These are phyloP conservation scores for Malassezia psittaci DNA, from an alignment of 1,284 basidiomycete genomes.

Conservation along the genomic window DNA sequence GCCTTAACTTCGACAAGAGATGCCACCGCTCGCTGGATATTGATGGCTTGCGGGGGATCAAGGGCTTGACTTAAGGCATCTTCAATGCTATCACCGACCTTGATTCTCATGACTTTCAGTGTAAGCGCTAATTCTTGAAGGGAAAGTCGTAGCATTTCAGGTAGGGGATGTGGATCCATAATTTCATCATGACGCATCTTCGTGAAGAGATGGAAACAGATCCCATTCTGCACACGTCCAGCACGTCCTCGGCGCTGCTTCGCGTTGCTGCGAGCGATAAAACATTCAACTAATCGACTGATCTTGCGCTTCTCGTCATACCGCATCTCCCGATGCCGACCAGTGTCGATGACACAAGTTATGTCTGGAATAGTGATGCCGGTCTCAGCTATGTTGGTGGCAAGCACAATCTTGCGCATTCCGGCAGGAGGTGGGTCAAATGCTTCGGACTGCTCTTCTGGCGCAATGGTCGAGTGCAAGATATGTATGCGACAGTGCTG, in stretches of 20 bases:
- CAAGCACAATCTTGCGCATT: slow-evolving; percentile 78
- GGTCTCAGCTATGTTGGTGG: slow-evolving; percentile 68
- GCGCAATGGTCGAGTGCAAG: slow-evolving; percentile 65
- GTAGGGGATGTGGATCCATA: slow-evolving; percentile 79
- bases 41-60: slow-evolving; percentile 76
- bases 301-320: slow-evolving; percentile 98
- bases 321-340: slow-evolving; percentile 60
- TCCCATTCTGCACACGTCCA: slow-evolving; percentile 77
- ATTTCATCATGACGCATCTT: slow-evolving; percentile 69
- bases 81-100: slow-evolving; percentile 70
- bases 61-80: slow-evolving; percentile 77
- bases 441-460: slow-evolving; percentile 75
- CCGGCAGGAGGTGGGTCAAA: slow-evolving; percentile 75
- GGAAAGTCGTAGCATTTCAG: slow-evolving; percentile 90
- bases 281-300: slow-evolving; percentile 82
- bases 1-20: slow-evolving; percentile 86
- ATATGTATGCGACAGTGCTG: slow-evolving; percentile 69
- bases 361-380: slow-evolving; percentile 97
- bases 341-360: slow-evolving; percentile 91
- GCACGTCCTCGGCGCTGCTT: slow-evolving; percentile 83
- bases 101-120: slow-evolving; percentile 92
- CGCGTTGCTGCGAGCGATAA: slow-evolving; percentile 85
- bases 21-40: slow-evolving; percentile 82
- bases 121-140: slow-evolving; percentile 86
- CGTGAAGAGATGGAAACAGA: slow-evolving; percentile 95